Percentiles rank a stretch among this genome's conserved stretches.
phyloP scores from a whole-genome alignment of 139 green algal species.

The Coccomyxa sp. region DNA sequence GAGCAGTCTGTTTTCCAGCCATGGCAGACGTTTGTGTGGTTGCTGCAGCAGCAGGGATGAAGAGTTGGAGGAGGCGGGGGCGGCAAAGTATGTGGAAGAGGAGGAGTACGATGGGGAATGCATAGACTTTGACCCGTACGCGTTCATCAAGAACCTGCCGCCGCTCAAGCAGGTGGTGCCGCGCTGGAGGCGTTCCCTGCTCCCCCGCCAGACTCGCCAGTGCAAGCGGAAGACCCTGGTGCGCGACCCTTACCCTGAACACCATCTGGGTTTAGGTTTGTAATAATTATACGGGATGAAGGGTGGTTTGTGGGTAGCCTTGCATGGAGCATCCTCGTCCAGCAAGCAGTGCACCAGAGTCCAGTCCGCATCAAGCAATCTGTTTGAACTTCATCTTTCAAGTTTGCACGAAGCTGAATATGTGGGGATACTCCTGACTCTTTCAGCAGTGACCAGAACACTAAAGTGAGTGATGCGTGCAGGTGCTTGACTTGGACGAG shows the following conservation, averaged over 20 bases:
- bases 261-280: not conserved
- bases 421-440: too few species aligned
- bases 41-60: not conserved
- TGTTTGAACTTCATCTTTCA: too few species aligned
- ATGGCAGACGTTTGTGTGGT: not conserved
- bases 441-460: too few species aligned
- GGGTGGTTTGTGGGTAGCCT: not conserved
- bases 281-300: not conserved
- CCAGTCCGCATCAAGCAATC: too few species aligned
- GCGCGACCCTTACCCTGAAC: not conserved
- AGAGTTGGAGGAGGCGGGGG: not conserved
- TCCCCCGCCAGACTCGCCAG: conserved; percentile 39
- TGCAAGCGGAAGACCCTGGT: conserved; percentile 40
- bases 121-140: conserved; percentile 75
- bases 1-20: not conserved
- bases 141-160: conserved; percentile 73
- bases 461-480: too few species aligned
- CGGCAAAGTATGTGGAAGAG: not conserved
- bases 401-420: too few species aligned
- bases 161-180: conserved; percentile 42
- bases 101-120: conserved; percentile 51
- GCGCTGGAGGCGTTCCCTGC: conserved; percentile 25
- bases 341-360: too few species aligned
- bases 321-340: too few species aligned
- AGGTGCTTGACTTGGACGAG: conserved; percentile 94